phyloP scores from a whole-genome alignment of 2,329 filamentous ascomycete species.

The Helminthosporium solani region DNA sequence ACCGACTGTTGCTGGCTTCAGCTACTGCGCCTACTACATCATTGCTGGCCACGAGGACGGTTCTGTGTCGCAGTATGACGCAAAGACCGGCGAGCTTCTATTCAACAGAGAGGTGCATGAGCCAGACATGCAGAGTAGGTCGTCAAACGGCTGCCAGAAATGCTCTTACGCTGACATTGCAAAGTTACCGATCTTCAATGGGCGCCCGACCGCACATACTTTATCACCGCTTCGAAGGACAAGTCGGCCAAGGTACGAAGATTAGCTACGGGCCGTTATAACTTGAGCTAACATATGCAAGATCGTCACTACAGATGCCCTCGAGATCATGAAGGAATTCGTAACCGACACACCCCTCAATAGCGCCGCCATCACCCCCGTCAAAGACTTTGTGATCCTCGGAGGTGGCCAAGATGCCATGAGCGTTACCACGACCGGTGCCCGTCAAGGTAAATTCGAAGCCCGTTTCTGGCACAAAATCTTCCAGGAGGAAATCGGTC shows the following conservation, averaged over 20 bases:
- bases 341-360: conserved; percentile 91
- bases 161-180: conserved; percentile 61
- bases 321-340: conserved; percentile 92
- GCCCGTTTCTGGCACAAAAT: conserved; percentile 99
- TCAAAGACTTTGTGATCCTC: conserved; percentile 97
- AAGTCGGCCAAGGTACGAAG: conserved; percentile 81
- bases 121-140: conserved; percentile 72
- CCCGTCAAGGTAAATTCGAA: conserved; percentile 98
- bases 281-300: conserved; percentile 30
- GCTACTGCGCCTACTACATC: conserved; percentile 91
- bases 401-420: conserved; percentile 98
- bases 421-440: conserved; percentile 94
- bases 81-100: conserved; percentile 82
- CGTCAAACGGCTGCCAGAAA: not conserved
- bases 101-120: conserved; percentile 83
- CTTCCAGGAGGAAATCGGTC: conserved; percentile 97
- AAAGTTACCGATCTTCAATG: conserved; percentile 92
- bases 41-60: conserved; percentile 97
- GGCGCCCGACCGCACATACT: conserved; percentile 90
- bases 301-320: conserved; percentile 81
- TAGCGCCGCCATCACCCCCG: conserved; percentile 87
- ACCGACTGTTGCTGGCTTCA: conserved; percentile 96
- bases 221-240: conserved; percentile 97
- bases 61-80: conserved; percentile 85
- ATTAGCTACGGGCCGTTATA: not conserved